Evolutionary conservation across 352 stramenopile genomes (phyloP), one percentile per base, ranked within the genome.

Genomic region (Globisporangium emineosum): DNA sequence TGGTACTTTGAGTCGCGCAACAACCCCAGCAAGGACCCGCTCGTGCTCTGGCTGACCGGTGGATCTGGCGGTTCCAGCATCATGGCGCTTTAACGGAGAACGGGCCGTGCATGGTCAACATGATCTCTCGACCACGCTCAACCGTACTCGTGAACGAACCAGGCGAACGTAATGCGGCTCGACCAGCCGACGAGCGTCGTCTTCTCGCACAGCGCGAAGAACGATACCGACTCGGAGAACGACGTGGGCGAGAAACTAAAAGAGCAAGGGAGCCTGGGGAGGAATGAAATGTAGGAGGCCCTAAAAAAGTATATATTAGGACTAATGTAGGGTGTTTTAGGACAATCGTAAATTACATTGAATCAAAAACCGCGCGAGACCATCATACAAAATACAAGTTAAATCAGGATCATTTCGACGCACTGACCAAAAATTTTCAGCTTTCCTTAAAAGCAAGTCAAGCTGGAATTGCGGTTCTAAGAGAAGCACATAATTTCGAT

Each of bases 1-100:
- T 90, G 79, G 77, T 84, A 75, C 57, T 81, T 84, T 30, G 73
- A 87, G 62, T 77, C 80, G 6, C 58, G 67, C 25, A 64, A 70
- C 53, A 65, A 71, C 47, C 62, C 72, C 3, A 57, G 29, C 10
- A 76, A 49, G 10, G 79, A 76, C 25, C 79, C 76, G 1, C 49
- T 86, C 3, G 67, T 88, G 25, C 58, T 89, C n/a, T 89, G 79
- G 79, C 66, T 89, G 40, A 86, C 72, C 0, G 78, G 79, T 13
- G 79, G 79, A 4, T 78, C 80, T 8, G 78, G 78, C 10, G 69
- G 70, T 4, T 86, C 76, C 3, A 82, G 73, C 66, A 53, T 82
- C 40, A 60, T 83, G 27, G 80, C 78, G 7, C 51, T 89, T 68
- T 88, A 21, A 65, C 50, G 15, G 79, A 89, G 64, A 88, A 89